These are phyloP conservation scores for Dendrobium huoshanense DNA, from an alignment of 106 monocot genomes.

Conservation along the genomic window DNA sequence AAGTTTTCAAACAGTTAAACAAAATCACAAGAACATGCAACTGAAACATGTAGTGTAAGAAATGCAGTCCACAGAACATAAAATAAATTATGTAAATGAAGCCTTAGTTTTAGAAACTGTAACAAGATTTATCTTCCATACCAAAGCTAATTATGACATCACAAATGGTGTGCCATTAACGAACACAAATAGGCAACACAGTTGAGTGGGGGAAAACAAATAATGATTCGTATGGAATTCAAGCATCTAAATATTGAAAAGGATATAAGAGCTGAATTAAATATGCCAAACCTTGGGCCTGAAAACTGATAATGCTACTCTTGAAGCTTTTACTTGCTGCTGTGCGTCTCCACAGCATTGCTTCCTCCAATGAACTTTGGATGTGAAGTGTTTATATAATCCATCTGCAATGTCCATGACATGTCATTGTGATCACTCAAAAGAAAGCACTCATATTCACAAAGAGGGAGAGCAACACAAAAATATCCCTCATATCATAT, in stretches of 20 bases:
- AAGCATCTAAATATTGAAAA: background rate
- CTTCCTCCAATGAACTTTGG: slow-evolving; percentile 90
- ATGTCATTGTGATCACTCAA: background rate
- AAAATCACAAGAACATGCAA: too few relatives aligned
- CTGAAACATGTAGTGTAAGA: background rate
- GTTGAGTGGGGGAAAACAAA: background rate
- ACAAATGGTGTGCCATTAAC: background rate
- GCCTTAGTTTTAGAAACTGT: background rate
- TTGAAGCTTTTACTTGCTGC: slow-evolving; percentile 77
- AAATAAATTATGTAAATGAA: background rate
- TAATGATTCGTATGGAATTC: background rate
- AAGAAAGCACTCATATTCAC: background rate
- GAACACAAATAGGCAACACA: background rate
- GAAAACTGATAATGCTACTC: slow-evolving; percentile 19
- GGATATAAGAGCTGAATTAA: background rate
- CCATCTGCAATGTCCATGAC: slow-evolving; percentile 55
- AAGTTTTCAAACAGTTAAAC: too few relatives aligned
- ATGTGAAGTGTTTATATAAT: slow-evolving; percentile 98
- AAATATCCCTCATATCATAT: too few relatives aligned
- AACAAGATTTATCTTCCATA: background rate
- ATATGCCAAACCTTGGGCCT: slow-evolving; percentile 33
- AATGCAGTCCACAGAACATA: background rate
- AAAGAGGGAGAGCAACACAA: background rate
- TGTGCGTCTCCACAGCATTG: slow-evolving; percentile 78
- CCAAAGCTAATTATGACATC: background rate